phyloP scores from a whole-genome alignment of 2,329 filamentous ascomycete genomes.

The Daldinia sp. region DNA sequence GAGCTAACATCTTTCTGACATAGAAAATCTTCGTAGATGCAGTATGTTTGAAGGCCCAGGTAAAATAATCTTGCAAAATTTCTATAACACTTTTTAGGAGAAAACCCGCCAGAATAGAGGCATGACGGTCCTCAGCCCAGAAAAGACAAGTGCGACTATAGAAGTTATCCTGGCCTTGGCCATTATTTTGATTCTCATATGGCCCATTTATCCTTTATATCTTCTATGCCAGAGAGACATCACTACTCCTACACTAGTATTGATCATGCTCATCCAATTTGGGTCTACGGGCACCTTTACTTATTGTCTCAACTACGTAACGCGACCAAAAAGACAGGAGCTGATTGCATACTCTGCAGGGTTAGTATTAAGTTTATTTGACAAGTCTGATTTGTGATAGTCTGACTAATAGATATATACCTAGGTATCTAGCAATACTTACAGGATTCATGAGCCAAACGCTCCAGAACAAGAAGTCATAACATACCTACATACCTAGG shows the following conservation, averaged over 20 bases:
- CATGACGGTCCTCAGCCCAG: not conserved
- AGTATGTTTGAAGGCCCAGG: constrained; percentile 7
- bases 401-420: not conserved
- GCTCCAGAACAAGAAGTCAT: constrained; percentile 5
- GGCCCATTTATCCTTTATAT: constrained; percentile 33
- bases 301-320: constrained; percentile 25
- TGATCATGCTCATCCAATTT: constrained; percentile 36
- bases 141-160: not conserved
- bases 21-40: constrained; percentile 19
- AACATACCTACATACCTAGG: too few relatives aligned
- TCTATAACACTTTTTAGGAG: constrained; percentile 11
- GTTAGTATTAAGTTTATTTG: constrained; percentile 16
- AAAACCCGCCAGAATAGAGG: not conserved
- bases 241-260: constrained; percentile 13
- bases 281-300: constrained; percentile 27
- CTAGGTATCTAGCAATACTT: constrained; percentile 35
- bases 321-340: constrained; percentile 30
- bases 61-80: not conserved
- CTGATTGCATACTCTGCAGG: constrained; percentile 33
- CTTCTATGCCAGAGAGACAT: constrained; percentile 27
- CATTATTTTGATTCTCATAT: constrained; percentile 20
- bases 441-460: constrained; percentile 18
- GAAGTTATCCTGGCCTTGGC: constrained; percentile 12
- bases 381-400: not conserved
- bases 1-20: not conserved